phyloP scores from a whole-genome alignment of 2,329 filamentous ascomycete genomes.

The Xylariales sp. region DNA sequence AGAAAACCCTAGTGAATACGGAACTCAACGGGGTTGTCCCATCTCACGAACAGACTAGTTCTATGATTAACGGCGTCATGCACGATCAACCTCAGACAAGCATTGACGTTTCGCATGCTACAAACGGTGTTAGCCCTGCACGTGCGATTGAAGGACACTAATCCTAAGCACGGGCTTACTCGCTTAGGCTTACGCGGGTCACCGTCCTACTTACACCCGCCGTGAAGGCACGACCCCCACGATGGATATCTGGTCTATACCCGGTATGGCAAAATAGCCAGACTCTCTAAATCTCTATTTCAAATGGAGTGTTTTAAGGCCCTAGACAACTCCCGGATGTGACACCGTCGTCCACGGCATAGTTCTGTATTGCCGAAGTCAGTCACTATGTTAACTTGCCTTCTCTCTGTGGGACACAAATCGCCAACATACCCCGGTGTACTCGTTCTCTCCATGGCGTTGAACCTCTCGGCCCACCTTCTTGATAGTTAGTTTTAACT shows the following conservation, averaged over 20 bases:
- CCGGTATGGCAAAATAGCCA: neutral
- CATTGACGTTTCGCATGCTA: slow-evolving; percentile 11
- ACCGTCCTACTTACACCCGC: neutral
- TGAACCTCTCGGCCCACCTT: slow-evolving; percentile 1
- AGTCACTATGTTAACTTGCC: neutral
- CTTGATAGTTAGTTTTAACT: slow-evolving; percentile 7
- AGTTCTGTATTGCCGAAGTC: slow-evolving; percentile 24
- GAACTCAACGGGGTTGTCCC: slow-evolving; percentile 26
- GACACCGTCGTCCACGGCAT: neutral
- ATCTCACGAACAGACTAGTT: slow-evolving; percentile 13
- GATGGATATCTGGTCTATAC: neutral
- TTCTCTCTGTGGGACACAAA: neutral
- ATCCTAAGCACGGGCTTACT: neutral
- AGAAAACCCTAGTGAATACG: slow-evolving; percentile 8
- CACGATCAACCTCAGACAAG: slow-evolving; percentile 10
- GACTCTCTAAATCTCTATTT: slow-evolving; percentile 5
- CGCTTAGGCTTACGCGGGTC: slow-evolving; percentile 2
- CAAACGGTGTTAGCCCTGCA: slow-evolving; percentile 25
- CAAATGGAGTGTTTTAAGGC: slow-evolving; percentile 2
- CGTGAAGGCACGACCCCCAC: neutral
- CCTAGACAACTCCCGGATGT: neutral
- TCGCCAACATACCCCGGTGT: neutral
- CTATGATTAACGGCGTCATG: slow-evolving; percentile 23
- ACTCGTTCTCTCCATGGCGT: neutral
- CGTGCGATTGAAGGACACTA: slow-evolving; percentile 26